Percentiles rank a stretch among this genome's conserved stretches.
Conservation (phyloP, 495 filamentous ascomycete genomes). For the Penicillium dipodomyicola region DNA sequence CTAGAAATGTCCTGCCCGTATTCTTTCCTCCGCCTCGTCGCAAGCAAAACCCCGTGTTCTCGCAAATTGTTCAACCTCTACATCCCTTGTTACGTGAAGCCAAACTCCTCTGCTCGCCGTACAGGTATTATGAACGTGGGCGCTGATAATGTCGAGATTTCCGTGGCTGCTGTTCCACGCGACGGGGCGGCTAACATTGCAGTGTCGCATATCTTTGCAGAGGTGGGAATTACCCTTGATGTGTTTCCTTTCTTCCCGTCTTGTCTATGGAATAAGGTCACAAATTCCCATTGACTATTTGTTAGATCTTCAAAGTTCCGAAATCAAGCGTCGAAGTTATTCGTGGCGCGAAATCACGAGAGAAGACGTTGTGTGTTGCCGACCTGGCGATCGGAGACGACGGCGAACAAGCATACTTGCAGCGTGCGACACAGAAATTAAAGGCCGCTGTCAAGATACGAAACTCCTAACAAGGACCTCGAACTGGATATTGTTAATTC, state of each 20-base stretch:
- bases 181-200: constrained; percentile 68
- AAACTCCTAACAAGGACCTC: neutral
- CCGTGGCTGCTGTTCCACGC: constrained; percentile 59
- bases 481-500: neutral
- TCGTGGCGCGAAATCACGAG: constrained; percentile 59
- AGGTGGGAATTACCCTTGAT: constrained; percentile 43
- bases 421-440: constrained; percentile 19
- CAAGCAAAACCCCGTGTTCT: constrained; percentile 6
- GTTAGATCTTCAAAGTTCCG: constrained; percentile 54
- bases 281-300: constrained; percentile 10
- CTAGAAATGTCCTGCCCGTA: constrained; percentile 13
- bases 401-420: constrained; percentile 31
- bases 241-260: neutral
- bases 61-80: constrained; percentile 33
- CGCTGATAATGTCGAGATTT: constrained; percentile 56
- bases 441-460: constrained; percentile 12
- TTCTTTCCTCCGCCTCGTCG: constrained; percentile 30
- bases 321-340: constrained; percentile 63
- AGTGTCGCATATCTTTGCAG: constrained; percentile 60
- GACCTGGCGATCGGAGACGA: constrained; percentile 29
- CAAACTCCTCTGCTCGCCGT: constrained; percentile 58
- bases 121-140: constrained; percentile 56
- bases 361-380: constrained; percentile 54
- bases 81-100: constrained; percentile 61
- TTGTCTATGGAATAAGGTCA: neutral